A percentile compares a stretch with the other conserved stretches of the same genome.
These are phyloP conservation scores for Triglochin maritima DNA, from an alignment of 106 monocot species.

Conservation along the genomic window DNA sequence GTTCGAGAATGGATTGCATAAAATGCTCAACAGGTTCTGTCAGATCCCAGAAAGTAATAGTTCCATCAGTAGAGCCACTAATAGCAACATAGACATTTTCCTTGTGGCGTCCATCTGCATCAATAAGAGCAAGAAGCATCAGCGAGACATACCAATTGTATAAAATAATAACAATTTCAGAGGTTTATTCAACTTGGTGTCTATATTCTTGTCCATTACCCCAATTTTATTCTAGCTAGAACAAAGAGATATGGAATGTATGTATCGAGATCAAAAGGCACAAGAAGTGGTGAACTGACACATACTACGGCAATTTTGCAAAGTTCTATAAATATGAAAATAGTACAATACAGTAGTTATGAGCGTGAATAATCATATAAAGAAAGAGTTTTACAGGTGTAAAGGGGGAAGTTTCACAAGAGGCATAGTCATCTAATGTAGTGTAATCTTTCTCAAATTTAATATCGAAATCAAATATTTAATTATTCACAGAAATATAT, in stretches of 20 bases:
- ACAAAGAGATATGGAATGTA: too few species aligned
- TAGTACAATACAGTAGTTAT: neutral
- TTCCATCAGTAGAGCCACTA: conserved; percentile 91
- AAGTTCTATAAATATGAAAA: neutral
- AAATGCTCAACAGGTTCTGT: conserved; percentile 48
- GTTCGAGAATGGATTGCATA: conserved; percentile 39
- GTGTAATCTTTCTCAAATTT: too few species aligned
- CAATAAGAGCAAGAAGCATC: neutral
- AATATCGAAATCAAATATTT: too few species aligned
- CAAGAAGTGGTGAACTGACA: too few species aligned
- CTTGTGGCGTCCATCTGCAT: conserved; percentile 2
- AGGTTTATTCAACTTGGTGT: neutral
- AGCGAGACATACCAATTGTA: neutral
- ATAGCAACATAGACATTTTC: conserved; percentile 43
- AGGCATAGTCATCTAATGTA: too few species aligned
- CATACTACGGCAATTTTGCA: too few species aligned
- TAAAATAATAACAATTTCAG: neutral
- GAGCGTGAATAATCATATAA: neutral
- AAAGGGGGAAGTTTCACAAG: too few species aligned
- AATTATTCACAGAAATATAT: too few species aligned
- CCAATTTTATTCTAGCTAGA: too few species aligned
- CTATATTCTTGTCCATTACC: too few species aligned
- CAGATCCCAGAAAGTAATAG: conserved; percentile 91
- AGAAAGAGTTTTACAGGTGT: neutral
- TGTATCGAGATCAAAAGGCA: too few species aligned